These are phyloP conservation scores for Penicillium robsamsonii DNA, from an alignment of 495 filamentous ascomycete genomes.

Conservation along the genomic window DNA sequence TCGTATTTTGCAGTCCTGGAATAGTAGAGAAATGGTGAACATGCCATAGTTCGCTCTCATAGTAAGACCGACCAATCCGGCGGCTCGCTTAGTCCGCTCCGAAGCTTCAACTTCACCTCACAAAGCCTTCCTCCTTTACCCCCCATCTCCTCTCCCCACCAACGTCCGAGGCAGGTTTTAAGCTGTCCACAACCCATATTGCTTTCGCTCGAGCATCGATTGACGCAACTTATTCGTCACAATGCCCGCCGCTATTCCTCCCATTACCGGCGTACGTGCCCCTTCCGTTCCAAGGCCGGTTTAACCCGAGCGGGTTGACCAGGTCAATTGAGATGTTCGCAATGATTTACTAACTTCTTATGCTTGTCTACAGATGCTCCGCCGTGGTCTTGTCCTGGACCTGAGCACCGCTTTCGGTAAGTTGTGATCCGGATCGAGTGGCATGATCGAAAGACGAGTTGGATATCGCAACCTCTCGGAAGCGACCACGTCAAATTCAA, in stretches of 20 bases:
- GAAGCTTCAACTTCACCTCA: slow-evolving; percentile 44
- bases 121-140: slow-evolving; percentile 21
- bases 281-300: slow-evolving; percentile 23
- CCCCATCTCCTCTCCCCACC: slow-evolving; percentile 28
- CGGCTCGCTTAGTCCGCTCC: slow-evolving; percentile 43
- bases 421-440: slow-evolving; percentile 31
- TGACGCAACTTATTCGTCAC: slow-evolving; percentile 28
- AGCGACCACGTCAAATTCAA: not conserved
- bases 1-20: not conserved
- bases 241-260: slow-evolving; percentile 47
- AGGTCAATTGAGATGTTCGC: slow-evolving; percentile 2
- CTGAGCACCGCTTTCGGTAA: slow-evolving; percentile 73
- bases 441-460: slow-evolving; percentile 21
- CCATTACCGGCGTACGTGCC: slow-evolving; percentile 51
- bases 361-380: slow-evolving; percentile 59
- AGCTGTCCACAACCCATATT: slow-evolving; percentile 17
- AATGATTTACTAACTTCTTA: slow-evolving; percentile 11
- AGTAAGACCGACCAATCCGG: slow-evolving; percentile 29
- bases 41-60: slow-evolving; percentile 11
- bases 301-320: slow-evolving; percentile 24
- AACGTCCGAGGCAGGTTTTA: slow-evolving; percentile 22
- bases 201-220: slow-evolving; percentile 14
- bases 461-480: slow-evolving; percentile 4
- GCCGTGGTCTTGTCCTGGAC: slow-evolving; percentile 70
- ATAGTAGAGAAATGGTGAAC: not conserved